Evolutionary conservation across 2,329 filamentous ascomycete species (phyloP).

Genomic region (Aureobasidium sp.): DNA sequence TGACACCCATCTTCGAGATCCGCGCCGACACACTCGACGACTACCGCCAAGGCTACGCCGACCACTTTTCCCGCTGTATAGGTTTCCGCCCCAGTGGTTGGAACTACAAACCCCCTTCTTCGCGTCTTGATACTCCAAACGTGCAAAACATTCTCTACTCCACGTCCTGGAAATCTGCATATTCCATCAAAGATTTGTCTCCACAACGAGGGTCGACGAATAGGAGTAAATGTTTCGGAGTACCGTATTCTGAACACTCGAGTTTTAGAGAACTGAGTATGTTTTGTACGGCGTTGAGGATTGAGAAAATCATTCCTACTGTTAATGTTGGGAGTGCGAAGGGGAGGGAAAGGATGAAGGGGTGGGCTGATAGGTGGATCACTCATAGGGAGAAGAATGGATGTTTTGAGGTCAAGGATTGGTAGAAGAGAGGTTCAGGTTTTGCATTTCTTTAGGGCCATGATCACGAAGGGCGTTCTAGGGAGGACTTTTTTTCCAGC

Average conservation of each 20-base stretch:
- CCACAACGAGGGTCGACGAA: conserved; percentile 86
- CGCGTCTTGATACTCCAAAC: conserved; percentile 66
- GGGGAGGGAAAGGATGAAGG: conserved; percentile 71
- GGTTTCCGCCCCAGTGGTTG: conserved; percentile 95
- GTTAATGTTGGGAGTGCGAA: conserved; percentile 82
- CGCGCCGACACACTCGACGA: conserved; percentile 91
- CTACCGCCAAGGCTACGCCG: conserved; percentile 83
- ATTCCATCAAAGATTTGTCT: conserved; percentile 74
- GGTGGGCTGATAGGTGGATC: conserved; percentile 71
- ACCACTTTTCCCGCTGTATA: conserved; percentile 86
- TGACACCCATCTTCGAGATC: conserved; percentile 97
- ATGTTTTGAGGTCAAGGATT: conserved; percentile 50
- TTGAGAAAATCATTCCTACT: conserved; percentile 92
- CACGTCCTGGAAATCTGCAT: conserved; percentile 79
- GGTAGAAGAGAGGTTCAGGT: conserved; percentile 1
- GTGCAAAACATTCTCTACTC: conserved; percentile 72
- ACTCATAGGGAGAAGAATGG: conserved; percentile 69
- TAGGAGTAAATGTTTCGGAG: conserved; percentile 89
- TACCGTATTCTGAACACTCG: conserved; percentile 96
- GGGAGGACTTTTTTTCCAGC: no score
- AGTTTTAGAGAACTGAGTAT: conserved; percentile 95
- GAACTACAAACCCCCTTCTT: conserved; percentile 83
- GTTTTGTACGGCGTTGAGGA: conserved; percentile 88
- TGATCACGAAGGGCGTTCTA: no score
- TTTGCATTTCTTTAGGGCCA: neutral